These are phyloP conservation scores for Fusarium tupiense DNA, from an alignment of 2,329 filamentous ascomycete species.

Conservation along the genomic window DNA sequence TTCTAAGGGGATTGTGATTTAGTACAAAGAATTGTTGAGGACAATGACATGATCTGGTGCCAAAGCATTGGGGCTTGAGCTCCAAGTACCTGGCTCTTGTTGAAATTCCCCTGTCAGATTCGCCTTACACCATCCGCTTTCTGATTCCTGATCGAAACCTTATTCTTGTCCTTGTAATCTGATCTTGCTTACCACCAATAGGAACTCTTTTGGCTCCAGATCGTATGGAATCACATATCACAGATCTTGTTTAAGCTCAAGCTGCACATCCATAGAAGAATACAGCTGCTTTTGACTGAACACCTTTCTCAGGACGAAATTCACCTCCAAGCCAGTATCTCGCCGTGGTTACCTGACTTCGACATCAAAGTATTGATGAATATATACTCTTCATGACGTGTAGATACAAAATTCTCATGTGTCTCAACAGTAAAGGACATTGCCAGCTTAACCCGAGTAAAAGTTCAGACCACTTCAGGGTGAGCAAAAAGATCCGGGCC, in stretches of 20 bases:
- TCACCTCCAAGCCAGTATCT: too few relatives aligned
- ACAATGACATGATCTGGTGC: neutral
- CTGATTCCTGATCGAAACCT: neutral
- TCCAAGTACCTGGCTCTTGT: neutral
- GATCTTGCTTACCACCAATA: neutral
- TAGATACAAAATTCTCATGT: neutral
- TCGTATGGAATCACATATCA: neutral
- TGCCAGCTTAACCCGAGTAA: accelerated
- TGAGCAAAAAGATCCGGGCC: neutral
- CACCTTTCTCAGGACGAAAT: too few relatives aligned
- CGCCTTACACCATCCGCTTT: neutral
- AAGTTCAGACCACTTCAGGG: too few relatives aligned
- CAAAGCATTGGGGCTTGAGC: neutral
- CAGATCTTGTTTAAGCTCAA: neutral
- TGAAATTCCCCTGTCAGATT: neutral
- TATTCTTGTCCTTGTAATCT: neutral
- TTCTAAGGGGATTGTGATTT: accelerated
- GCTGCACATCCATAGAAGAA: accelerated
- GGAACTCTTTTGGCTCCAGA: neutral
- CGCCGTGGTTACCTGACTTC: neutral
- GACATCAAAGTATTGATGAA: accelerated
- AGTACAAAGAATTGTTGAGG: neutral
- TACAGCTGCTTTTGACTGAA: too few relatives aligned
- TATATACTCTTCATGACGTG: too few relatives aligned
- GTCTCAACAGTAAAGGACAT: neutral